Evolutionary conservation across 2,329 filamentous ascomycete genomes (phyloP).

Genomic region (Ophiostoma triangulosporum): DNA sequence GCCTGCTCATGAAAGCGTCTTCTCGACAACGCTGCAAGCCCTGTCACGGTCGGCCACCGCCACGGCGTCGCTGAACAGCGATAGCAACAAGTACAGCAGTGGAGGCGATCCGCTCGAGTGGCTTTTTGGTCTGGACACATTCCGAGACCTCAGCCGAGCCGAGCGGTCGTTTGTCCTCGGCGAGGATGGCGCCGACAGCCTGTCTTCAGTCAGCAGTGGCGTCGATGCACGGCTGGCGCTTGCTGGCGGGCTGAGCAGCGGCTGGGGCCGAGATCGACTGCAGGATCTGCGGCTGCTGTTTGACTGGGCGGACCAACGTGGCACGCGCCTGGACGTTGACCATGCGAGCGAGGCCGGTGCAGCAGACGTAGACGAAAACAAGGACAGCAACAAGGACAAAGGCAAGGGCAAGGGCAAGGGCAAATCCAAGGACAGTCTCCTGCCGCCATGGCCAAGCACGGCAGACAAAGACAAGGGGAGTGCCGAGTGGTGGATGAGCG

Average conservation of each 20-base stretch:
- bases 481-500: slow-evolving; percentile 37
- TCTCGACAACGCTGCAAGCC: slow-evolving; percentile 60
- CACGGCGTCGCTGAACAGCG: slow-evolving; percentile 14
- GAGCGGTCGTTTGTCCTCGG: slow-evolving; percentile 52
- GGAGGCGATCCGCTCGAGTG: slow-evolving; percentile 47
- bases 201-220: slow-evolving; percentile 23
- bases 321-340: not conserved
- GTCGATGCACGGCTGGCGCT: slow-evolving; percentile 64
- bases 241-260: slow-evolving; percentile 32
- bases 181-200: slow-evolving; percentile 15
- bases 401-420: slow-evolving; percentile 3
- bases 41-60: slow-evolving; percentile 23
- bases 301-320: slow-evolving; percentile 39
- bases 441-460: not conserved
- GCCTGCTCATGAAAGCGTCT: slow-evolving; percentile 52
- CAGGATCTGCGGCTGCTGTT: slow-evolving; percentile 39
- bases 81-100: not conserved
- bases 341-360: slow-evolving; percentile 15
- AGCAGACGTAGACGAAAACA: slow-evolving; percentile 3
- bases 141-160: slow-evolving; percentile 41
- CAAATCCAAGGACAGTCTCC: not conserved
- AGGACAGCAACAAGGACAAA: slow-evolving; percentile 5
- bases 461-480: slow-evolving; percentile 21
- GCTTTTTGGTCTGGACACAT: slow-evolving; percentile 54
- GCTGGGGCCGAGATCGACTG: slow-evolving; percentile 27